Evolutionary conservation across 2,329 filamentous ascomycete species (phyloP), one percentile per base, ranked within the genome.

Genomic region (Teratosphaeria viscida): DNA sequence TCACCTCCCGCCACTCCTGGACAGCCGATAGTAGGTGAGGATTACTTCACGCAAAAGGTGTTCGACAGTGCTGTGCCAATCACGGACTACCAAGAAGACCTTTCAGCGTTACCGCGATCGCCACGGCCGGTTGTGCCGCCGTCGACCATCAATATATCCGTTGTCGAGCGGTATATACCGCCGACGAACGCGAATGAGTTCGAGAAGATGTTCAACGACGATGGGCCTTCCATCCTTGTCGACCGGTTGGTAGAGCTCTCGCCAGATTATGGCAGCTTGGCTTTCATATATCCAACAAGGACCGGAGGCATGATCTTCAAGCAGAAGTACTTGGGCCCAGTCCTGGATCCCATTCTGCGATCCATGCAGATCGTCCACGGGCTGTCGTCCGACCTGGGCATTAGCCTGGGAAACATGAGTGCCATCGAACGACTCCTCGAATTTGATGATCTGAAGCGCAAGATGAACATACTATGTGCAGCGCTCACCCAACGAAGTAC

Each of bases 141-240:
- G 0, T 78, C 78, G 19, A 83, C 80, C 56, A 81, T 86, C 62
- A 78, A 85, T 58, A 74, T 86, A 49, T 82, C 83, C 1, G 76
- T 86, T 12, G 77, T 86, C 3, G 84, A 87, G 71, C 80, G 84
- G 43, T 86, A 85, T 69, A 82, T 87, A n/a, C 84, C 84, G 19
- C 84, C 84, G 2, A 79, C 82, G 0, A 83, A 79, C 26, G 67
- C 74, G 0, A 78, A 82, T 64, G 84, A 87, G 67, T 84, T 84
- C 61, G 71, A 75, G 35, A 79, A 84, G 63, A 78, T 86, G 66
- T 86, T 86, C 69, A 76, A 74, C 16, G 72, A 77, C 2, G 76
- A 74, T 53, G 79, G 81, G 4, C 79, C 78, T 2, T 86, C 84
- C 0, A 75, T 84, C 55, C 75, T 87, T 1, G 78, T 83, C 49